These are phyloP conservation scores for Scenedesmus sp. DNA, from an alignment of 163 green algal genomes.

Conservation along the genomic window DNA sequence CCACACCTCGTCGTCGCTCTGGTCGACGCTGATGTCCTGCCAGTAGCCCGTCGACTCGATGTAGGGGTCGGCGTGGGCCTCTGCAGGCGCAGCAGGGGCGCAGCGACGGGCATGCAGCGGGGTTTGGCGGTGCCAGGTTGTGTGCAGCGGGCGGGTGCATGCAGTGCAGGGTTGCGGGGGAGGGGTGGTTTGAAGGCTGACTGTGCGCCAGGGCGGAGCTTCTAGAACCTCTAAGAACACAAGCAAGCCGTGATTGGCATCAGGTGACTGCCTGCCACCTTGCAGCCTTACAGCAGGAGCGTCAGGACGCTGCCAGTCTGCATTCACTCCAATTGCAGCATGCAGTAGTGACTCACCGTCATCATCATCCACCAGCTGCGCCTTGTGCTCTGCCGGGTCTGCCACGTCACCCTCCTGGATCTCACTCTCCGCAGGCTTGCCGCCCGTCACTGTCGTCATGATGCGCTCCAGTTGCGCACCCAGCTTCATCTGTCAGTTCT, in stretches of 20 bases:
- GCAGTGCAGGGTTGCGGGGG: background rate
- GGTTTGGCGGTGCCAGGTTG: background rate
- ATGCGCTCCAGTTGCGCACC: slow-evolving; percentile 53
- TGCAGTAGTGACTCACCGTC: slow-evolving; percentile 46
- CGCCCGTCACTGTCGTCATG: slow-evolving; percentile 31
- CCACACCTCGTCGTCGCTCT: slow-evolving; percentile 55
- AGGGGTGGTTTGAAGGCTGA: no score
- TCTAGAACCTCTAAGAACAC: no score
- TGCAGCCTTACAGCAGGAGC: no score
- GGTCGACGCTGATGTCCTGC: slow-evolving; percentile 54
- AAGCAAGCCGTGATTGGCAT: no score
- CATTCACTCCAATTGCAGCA: no score
- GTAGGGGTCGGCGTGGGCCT: slow-evolving; percentile 35
- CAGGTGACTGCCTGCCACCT: no score
- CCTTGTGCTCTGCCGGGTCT: slow-evolving; percentile 20
- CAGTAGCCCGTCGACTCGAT: slow-evolving; percentile 57
- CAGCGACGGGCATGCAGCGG: background rate
- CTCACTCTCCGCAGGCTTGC: slow-evolving; percentile 2
- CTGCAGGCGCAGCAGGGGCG: slow-evolving; percentile 24
- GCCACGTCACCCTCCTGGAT: slow-evolving; percentile 54
- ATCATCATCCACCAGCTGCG: slow-evolving; percentile 45
- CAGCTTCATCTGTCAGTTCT: slow-evolving; percentile 33
- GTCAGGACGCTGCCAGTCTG: no score
- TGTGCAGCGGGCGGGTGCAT: no score
- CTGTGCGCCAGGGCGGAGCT: no score